These are phyloP conservation scores for Eimeria sp. DNA, from an alignment of 169 alveolate species.

Conservation along the genomic window DNA sequence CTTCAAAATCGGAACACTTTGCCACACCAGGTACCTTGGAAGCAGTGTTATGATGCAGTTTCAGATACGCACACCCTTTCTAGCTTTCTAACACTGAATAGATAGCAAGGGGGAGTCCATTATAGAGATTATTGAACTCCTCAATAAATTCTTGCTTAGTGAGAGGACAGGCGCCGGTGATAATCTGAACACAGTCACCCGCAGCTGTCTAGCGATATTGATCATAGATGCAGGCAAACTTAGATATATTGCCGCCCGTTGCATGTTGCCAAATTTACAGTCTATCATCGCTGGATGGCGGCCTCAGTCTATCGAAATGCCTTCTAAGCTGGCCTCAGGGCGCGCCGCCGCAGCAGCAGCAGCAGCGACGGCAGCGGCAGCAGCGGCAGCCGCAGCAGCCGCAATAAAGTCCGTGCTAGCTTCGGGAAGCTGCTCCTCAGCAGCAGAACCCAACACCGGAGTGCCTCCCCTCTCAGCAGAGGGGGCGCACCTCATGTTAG, in stretches of 20 bases:
- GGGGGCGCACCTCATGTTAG: slow-evolving; percentile 15
- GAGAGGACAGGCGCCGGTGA: background rate
- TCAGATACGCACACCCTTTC: background rate
- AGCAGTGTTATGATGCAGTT: background rate
- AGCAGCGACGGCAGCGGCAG: background rate
- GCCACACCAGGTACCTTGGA: background rate
- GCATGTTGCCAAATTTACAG: background rate
- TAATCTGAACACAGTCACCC: background rate
- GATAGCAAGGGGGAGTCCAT: background rate
- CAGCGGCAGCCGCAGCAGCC: slow-evolving; percentile 4
- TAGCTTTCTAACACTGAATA: background rate
- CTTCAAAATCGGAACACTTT: background rate
- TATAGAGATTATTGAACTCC: background rate
- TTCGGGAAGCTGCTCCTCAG: background rate
- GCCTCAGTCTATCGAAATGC: background rate
- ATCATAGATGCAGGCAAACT: background rate
- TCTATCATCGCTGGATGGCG: background rate
- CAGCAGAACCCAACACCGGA: background rate
- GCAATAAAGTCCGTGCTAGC: background rate
- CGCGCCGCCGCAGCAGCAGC: background rate
- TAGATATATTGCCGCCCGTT: background rate
- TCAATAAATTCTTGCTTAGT: no score
- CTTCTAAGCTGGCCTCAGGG: background rate
- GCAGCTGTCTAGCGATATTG: background rate
- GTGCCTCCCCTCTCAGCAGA: slow-evolving; percentile 15